Evolutionary conservation across 108 stramenopile genomes (phyloP).

Genomic region (Skeletonema menzelii): DNA sequence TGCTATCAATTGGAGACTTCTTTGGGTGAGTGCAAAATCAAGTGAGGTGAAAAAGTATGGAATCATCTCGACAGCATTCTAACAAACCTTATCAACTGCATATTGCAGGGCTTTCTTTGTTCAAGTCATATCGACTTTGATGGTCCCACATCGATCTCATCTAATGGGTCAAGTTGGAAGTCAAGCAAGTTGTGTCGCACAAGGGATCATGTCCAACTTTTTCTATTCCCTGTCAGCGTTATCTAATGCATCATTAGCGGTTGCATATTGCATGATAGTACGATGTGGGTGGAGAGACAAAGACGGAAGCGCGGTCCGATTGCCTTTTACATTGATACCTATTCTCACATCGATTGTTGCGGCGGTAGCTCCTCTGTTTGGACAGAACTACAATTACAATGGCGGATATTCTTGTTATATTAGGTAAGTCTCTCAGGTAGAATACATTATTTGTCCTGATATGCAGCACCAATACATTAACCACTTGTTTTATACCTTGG

Average conservation of each 20-base stretch:
- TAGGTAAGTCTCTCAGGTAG: not conserved
- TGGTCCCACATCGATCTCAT: conserved; percentile 3
- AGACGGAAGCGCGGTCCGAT: conserved; percentile 2
- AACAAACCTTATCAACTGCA: not conserved
- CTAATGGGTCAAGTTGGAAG: conserved; percentile 5
- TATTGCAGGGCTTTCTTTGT: conserved; percentile 22
- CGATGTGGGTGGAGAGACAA: conserved; percentile 13
- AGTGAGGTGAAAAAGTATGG: not conserved
- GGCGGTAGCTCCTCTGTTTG: conserved; percentile 7
- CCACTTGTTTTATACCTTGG: not conserved
- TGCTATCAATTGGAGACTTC: not conserved
- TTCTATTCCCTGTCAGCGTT: conserved; percentile 12
- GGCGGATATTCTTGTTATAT: conserved; percentile 26
- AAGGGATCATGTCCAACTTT: conserved; percentile 9
- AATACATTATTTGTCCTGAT: not conserved
- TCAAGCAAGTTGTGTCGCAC: conserved; percentile 13
- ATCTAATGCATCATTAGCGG: conserved; percentile 25
- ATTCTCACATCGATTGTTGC: not conserved
- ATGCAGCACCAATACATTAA: not conserved
- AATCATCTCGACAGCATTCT: not conserved
- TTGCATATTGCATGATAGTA: conserved; percentile 23
- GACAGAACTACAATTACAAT: conserved; percentile 24
- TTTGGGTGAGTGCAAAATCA: not conserved
- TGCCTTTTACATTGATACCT: conserved; percentile 15
- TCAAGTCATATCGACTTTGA: conserved; percentile 25